Evolutionary conservation across 306 rosid species (phyloP).

Genomic region (Cajanus cajan): DNA sequence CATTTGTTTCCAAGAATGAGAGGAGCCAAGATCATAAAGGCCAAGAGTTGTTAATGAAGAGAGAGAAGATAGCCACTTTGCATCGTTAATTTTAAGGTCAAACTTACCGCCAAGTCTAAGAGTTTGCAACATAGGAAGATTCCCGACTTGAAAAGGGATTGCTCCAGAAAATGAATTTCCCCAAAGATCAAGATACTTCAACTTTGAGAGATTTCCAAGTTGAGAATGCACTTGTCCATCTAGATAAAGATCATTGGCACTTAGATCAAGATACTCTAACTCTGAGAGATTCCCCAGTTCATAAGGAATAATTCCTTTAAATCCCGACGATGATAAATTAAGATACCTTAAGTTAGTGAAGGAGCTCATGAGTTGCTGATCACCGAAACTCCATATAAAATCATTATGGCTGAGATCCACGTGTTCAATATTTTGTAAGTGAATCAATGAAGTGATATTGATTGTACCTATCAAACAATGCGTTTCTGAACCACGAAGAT

Average conservation of each 20-base stretch:
- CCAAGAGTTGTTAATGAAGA: too few relatives aligned
- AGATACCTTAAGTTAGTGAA: slow-evolving; percentile 11
- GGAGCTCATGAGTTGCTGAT: neutral
- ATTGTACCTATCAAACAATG: too few relatives aligned
- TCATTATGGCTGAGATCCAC: neutral
- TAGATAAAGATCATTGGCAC: accelerated
- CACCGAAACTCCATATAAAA: accelerated
- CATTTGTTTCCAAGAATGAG: too few relatives aligned
- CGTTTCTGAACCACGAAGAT: slow-evolving; percentile 17
- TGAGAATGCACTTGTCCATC: neutral
- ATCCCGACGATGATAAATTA: accelerated
- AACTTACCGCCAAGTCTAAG: too few relatives aligned
- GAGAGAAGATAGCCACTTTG: too few relatives aligned
- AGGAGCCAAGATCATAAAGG: too few relatives aligned
- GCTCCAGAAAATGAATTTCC: too few relatives aligned
- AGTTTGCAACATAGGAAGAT: too few relatives aligned
- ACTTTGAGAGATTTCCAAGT: neutral
- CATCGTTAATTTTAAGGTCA: too few relatives aligned
- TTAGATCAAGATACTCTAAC: neutral
- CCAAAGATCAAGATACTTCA: neutral
- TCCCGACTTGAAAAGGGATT: too few relatives aligned
- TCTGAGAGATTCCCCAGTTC: neutral
- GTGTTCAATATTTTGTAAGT: neutral
- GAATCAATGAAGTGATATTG: neutral
- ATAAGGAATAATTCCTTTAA: neutral